phyloP scores from a whole-genome alignment of 164 flowering plant genomes.

The Houttuynia cordata region DNA sequence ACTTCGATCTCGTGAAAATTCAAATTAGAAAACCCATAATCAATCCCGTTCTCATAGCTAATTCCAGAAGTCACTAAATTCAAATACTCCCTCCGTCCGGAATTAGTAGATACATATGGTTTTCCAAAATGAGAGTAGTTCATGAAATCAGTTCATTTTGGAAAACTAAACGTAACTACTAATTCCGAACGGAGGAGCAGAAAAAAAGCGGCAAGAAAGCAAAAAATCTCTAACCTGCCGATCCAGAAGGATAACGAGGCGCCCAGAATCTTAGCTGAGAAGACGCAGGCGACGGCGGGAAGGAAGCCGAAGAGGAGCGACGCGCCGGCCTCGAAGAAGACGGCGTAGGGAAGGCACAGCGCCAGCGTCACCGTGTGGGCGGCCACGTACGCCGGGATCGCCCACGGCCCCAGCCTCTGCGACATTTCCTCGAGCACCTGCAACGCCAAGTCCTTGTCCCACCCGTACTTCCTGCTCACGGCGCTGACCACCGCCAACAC shows the following conservation, averaged over 20 bases:
- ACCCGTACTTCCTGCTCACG: conserved; percentile 19
- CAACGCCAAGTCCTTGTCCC: conserved; percentile 36
- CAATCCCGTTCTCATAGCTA: not conserved
- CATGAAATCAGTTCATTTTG: no score
- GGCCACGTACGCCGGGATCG: conserved; percentile 65
- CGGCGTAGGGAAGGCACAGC: conserved; percentile 79
- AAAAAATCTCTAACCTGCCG: conserved; percentile 40
- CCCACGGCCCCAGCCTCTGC: conserved; percentile 67
- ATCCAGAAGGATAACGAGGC: conserved; percentile 87
- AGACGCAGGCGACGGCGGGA: conserved; percentile 74
- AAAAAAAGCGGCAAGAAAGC: not conserved
- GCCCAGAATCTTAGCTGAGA: conserved; percentile 73
- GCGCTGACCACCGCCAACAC: conserved; percentile 11
- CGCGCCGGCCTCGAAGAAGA: conserved; percentile 89
- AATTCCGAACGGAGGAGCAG: no score
- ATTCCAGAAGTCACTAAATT: not conserved
- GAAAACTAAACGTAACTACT: no score
- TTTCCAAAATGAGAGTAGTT: no score
- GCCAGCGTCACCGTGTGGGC: conserved; percentile 68
- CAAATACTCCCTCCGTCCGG: no score
- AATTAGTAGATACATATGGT: no score
- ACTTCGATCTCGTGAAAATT: not conserved
- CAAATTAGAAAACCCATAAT: not conserved
- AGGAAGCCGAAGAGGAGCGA: conserved; percentile 77
- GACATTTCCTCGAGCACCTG: conserved; percentile 28